Percentiles rank a stretch among this genome's conserved stretches.
Conservation (phyloP, 345 rosid species). For the Corchorus capsularis region DNA sequence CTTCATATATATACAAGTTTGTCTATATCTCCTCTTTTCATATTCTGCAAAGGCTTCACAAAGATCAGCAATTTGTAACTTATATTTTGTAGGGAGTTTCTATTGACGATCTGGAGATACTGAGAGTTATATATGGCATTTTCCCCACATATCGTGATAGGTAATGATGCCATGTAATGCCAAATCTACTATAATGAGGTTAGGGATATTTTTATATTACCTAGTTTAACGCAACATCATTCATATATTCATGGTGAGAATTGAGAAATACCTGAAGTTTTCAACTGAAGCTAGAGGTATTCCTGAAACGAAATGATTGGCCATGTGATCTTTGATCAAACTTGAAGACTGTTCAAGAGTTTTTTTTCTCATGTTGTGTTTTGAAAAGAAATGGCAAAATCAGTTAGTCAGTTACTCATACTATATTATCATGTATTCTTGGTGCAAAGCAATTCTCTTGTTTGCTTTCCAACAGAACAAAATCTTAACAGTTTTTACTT, state of each 20-base stretch:
- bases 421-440: background rate
- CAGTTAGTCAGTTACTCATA: background rate
- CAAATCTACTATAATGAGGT: constrained; percentile 5
- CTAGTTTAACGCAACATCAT: background rate
- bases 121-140: constrained; percentile 86
- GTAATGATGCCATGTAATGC: constrained; percentile 34
- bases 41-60: background rate
- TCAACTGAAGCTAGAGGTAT: background rate
- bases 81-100: constrained; percentile 59
- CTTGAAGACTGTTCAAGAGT: background rate
- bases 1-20: constrained; percentile 2
- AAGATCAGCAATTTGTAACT: constrained; percentile 12
- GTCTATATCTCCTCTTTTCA: constrained; percentile 1
- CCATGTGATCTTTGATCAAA: background rate
- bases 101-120: constrained; percentile 69
- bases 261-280: background rate
- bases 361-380: constrained; percentile 2
- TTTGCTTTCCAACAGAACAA: constrained; percentile 13
- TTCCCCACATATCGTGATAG: constrained; percentile 87
- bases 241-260: background rate
- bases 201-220: background rate
- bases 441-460: constrained; percentile 5
- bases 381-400: background rate
- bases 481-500: constrained; percentile 12
- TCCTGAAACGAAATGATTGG: background rate